phyloP scores from a whole-genome alignment of 139 green algal species.

The Eudorina sp. region DNA sequence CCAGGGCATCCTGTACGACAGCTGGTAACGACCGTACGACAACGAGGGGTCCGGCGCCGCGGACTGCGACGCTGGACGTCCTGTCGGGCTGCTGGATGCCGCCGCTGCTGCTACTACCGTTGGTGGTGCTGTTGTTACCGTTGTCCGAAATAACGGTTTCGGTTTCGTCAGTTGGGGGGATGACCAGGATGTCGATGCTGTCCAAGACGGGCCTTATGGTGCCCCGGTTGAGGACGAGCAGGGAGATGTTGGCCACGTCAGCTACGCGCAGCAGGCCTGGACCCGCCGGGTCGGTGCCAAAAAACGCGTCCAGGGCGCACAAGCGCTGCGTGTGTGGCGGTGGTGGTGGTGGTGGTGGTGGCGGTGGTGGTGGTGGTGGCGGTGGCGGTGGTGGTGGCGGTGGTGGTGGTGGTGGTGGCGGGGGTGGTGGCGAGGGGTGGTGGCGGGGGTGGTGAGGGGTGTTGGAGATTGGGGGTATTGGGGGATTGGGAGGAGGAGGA shows the following conservation, averaged over 20 bases:
- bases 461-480: not conserved
- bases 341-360: not conserved
- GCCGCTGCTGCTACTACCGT: not conserved
- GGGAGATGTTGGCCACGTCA: not conserved
- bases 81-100: not conserved
- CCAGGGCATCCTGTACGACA: not conserved
- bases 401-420: no score
- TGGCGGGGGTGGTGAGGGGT: not conserved
- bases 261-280: not conserved
- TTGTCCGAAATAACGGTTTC: not conserved
- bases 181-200: not conserved
- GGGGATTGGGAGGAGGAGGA: not conserved
- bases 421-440: not conserved
- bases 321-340: not conserved
- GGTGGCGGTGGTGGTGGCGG: no score
- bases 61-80: not conserved
- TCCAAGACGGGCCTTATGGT: not conserved
- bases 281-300: not conserved
- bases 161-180: not conserved
- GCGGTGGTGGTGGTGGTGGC: not conserved
- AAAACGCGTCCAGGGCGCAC: constrained; percentile 1
- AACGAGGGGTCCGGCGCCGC: not conserved
- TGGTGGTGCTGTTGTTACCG: not conserved
- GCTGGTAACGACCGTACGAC: not conserved
- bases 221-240: not conserved